Evolutionary conservation across 495 filamentous ascomycete genomes (phyloP).

Genomic region (Xylaria longipes): DNA sequence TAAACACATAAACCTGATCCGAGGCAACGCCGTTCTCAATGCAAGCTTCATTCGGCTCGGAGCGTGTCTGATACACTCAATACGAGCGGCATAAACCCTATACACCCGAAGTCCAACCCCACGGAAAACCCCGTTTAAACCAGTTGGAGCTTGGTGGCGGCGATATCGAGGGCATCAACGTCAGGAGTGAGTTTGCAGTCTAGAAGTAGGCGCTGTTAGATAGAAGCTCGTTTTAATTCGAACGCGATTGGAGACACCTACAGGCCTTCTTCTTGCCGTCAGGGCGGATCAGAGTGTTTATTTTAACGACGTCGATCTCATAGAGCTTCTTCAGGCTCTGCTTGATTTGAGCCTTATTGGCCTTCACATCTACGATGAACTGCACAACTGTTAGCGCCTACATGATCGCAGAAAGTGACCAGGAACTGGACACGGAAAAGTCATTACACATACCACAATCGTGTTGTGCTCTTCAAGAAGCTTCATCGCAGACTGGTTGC

Average conservation of each 20-base stretch:
- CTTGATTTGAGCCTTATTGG: slow-evolving; percentile 99
- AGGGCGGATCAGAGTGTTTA: slow-evolving; percentile 93
- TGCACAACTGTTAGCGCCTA: slow-evolving; percentile 9
- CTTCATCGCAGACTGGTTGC: slow-evolving; percentile 99
- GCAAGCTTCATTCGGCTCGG: slow-evolving; percentile 38
- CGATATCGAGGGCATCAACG: slow-evolving; percentile 98
- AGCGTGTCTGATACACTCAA: slow-evolving; percentile 26
- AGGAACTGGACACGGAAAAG: background rate
- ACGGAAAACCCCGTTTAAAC: slow-evolving; percentile 66
- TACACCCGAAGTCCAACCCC: slow-evolving; percentile 28
- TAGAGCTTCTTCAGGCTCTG: slow-evolving; percentile 98
- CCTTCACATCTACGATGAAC: slow-evolving; percentile 97
- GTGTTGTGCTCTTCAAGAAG: slow-evolving; percentile 99
- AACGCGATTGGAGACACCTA: too few species aligned
- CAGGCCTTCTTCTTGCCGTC: slow-evolving; percentile 84
- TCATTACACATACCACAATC: slow-evolving; percentile 61
- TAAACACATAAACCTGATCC: slow-evolving; percentile 39
- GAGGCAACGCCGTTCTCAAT: slow-evolving; percentile 45
- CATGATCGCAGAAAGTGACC: background rate
- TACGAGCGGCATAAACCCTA: slow-evolving; percentile 30
- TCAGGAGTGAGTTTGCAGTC: slow-evolving; percentile 91
- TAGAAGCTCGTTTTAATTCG: too few species aligned
- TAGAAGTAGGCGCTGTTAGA: too few species aligned
- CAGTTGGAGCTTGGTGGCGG: slow-evolving; percentile 96
- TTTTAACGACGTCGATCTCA: slow-evolving; percentile 96